Conservation (phyloP, 2,329 filamentous ascomycete genomes). For the Cercospora sp. region DNA sequence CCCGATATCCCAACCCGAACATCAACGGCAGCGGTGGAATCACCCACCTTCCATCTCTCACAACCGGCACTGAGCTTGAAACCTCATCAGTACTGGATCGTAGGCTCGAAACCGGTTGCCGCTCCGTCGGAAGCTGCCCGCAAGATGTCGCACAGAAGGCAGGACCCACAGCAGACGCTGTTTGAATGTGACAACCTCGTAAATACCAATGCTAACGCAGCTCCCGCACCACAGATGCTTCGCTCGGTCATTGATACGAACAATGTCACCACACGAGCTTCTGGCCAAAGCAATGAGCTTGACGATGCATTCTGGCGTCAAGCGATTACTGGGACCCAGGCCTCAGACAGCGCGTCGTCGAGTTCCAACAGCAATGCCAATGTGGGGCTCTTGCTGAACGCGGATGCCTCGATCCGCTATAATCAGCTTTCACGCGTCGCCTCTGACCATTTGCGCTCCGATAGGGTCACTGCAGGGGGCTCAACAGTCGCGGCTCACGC, state of each 20-base stretch:
- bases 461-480: background rate
- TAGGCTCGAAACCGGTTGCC: background rate
- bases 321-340: background rate
- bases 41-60: constrained; percentile 24
- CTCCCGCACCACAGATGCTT: background rate
- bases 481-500: background rate
- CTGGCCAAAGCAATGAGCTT: background rate
- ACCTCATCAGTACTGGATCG: background rate
- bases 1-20: constrained; percentile 16
- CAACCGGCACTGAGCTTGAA: constrained; percentile 8
- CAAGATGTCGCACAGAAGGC: background rate
- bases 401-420: background rate
- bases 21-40: constrained; percentile 22
- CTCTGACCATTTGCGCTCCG: background rate
- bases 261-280: background rate
- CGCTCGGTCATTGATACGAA: background rate
- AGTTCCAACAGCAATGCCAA: background rate
- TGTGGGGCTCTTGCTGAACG: background rate
- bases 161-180: background rate
- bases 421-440: background rate
- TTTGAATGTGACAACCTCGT: background rate
- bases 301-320: constrained; percentile 1
- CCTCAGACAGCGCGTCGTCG: background rate
- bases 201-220: background rate
- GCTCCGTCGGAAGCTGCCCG: background rate